These are phyloP conservation scores for Phytopythium sindhum DNA, from an alignment of 352 stramenopile genomes.

Conservation along the genomic window DNA sequence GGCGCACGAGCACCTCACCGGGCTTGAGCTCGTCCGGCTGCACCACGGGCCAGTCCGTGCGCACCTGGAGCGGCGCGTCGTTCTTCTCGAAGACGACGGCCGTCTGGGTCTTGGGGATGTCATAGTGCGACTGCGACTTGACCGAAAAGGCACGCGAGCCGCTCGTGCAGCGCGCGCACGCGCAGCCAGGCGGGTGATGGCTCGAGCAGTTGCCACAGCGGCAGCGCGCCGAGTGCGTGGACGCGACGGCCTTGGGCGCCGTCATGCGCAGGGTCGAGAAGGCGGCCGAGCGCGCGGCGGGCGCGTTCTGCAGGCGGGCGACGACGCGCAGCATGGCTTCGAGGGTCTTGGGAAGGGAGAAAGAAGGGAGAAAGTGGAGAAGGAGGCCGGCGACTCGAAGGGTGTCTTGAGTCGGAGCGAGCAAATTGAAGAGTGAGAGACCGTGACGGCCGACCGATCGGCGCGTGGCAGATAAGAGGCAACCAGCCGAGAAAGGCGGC, in stretches of 20 bases:
- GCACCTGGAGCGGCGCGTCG: slow-evolving; percentile 41
- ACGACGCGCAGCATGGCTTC: slow-evolving; percentile 3
- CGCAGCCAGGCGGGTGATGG: slow-evolving; percentile 17
- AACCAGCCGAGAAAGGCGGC: not conserved
- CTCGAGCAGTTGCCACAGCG: slow-evolving; percentile 29
- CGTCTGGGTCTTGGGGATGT: slow-evolving; percentile 48
- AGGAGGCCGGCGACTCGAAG: not conserved
- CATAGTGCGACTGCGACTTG: slow-evolving; percentile 34
- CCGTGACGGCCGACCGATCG: not conserved
- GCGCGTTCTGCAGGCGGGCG: slow-evolving; percentile 11
- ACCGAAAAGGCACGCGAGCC: slow-evolving; percentile 29
- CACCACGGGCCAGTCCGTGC: slow-evolving; percentile 40
- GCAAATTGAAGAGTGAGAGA: slow-evolving; percentile 2
- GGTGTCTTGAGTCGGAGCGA: slow-evolving; percentile 4
- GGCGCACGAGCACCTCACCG: slow-evolving; percentile 44
- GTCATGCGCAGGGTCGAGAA: slow-evolving; percentile 16
- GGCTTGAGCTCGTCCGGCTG: slow-evolving; percentile 41
- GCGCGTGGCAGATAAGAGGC: not conserved
- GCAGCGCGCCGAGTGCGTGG: slow-evolving; percentile 12
- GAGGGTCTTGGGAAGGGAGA: not conserved
- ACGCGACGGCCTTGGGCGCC: slow-evolving; percentile 1
- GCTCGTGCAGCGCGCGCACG: slow-evolving; percentile 7
- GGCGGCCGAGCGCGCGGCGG: slow-evolving; percentile 2
- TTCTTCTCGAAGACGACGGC: slow-evolving; percentile 48
- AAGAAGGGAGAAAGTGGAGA: not conserved